These are phyloP conservation scores for Lentinula boryana DNA, from an alignment of 768 basidiomycete species.

Conservation along the genomic window DNA sequence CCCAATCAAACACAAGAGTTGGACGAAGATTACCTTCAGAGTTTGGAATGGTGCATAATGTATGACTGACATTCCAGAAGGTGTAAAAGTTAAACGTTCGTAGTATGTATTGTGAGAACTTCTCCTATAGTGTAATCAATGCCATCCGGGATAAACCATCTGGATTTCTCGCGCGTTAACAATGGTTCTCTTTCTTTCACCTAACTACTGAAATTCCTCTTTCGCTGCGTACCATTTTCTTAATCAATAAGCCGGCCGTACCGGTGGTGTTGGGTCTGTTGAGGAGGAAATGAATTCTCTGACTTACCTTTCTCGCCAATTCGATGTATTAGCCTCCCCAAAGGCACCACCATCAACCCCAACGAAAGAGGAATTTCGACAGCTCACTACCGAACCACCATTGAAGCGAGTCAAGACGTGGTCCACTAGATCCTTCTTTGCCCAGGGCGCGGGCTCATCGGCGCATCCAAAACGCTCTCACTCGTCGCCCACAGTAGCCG, in stretches of 20 bases:
- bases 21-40: constrained; percentile 2
- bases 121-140: not conserved
- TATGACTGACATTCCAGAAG: not conserved
- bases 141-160: not conserved
- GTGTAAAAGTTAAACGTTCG: not conserved
- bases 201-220: not conserved
- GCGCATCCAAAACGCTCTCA: constrained; percentile 48
- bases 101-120: not conserved
- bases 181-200: not conserved
- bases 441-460: constrained; percentile 23
- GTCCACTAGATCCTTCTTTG: constrained; percentile 48
- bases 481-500: constrained; percentile 47
- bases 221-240: not conserved
- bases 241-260: not conserved
- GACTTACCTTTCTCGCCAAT: constrained; percentile 73
- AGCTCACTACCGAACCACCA: constrained; percentile 17
- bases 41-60: constrained; percentile 7
- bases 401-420: constrained; percentile 45
- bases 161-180: not conserved
- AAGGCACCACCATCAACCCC: constrained; percentile 57
- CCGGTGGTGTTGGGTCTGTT: constrained; percentile 1
- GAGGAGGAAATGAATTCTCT: constrained; percentile 68
- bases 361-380: constrained; percentile 24
- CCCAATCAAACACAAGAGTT: not conserved
- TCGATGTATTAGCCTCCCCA: constrained; percentile 66